A percentile compares a stretch with the other conserved stretches of the same genome.
Conservation (phyloP, 345 rosid species). For the Arabidopsis arenosa region DNA sequence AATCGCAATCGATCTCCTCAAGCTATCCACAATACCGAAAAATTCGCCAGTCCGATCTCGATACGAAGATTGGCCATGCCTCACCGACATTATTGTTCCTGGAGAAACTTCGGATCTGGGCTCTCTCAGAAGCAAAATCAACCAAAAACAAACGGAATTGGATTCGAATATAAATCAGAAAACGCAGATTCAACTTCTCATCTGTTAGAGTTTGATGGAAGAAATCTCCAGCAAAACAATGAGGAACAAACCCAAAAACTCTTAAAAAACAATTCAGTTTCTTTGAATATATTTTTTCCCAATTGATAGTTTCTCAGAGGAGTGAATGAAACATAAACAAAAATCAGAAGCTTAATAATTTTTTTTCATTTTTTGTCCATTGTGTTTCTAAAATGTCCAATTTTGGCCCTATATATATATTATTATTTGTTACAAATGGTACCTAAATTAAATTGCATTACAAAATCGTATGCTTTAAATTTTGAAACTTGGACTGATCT, state of each 20-base stretch:
- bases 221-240: too few relatives aligned
- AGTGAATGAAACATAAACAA: neutral
- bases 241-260: too few relatives aligned
- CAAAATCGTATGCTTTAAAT: too few relatives aligned
- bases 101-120: conserved; percentile 39
- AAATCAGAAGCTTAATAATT: conserved; percentile 24
- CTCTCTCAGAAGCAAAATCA: conserved; percentile 23
- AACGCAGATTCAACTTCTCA: too few relatives aligned
- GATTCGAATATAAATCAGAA: too few relatives aligned
- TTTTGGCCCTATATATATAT: conserved; percentile 5
- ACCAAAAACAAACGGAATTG: neutral
- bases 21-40: conserved; percentile 56
- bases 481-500: too few relatives aligned
- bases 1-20: conserved; percentile 50
- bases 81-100: conserved; percentile 45
- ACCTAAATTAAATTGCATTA: neutral
- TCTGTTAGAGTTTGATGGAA: too few relatives aligned
- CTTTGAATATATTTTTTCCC: too few relatives aligned
- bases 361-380: conserved; percentile 29
- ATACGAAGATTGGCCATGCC: conserved; percentile 59
- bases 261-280: too few relatives aligned
- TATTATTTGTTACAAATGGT: neutral
- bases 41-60: conserved; percentile 83
- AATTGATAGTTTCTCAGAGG: neutral
- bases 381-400: conserved; percentile 11